phyloP scores from a whole-genome alignment of 805 yeast genomes.

The Ogataea polymorpha region DNA sequence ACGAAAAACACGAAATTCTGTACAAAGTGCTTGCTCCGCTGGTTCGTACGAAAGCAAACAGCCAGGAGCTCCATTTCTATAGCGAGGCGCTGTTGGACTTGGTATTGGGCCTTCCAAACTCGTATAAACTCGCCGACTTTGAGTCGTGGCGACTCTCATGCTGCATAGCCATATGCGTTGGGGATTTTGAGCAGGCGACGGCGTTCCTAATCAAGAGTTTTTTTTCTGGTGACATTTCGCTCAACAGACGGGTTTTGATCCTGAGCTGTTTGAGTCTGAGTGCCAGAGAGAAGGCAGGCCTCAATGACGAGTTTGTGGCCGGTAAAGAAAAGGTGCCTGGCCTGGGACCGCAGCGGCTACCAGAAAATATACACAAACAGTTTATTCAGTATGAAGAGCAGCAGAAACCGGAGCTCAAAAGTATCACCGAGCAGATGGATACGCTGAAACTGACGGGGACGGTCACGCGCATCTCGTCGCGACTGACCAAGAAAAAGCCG shows the following conservation, averaged over 20 bases:
- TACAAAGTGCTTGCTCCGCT: slow-evolving; percentile 53
- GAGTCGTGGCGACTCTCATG: slow-evolving; percentile 63
- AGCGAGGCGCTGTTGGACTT: slow-evolving; percentile 49
- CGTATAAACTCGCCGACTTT: slow-evolving; percentile 55
- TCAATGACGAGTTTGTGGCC: slow-evolving; percentile 46
- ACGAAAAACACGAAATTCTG: slow-evolving; percentile 48
- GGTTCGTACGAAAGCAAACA: slow-evolving; percentile 62
- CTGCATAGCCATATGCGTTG: slow-evolving; percentile 60
- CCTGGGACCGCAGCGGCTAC: slow-evolving; percentile 37
- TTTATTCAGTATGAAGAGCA: slow-evolving; percentile 30
- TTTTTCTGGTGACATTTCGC: slow-evolving; percentile 70
- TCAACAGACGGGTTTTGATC: slow-evolving; percentile 72
- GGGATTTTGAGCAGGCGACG: slow-evolving; percentile 42
- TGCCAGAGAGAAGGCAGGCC: slow-evolving; percentile 69
- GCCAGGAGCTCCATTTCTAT: slow-evolving; percentile 59
- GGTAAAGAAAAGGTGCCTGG: slow-evolving; percentile 34
- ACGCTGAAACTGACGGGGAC: slow-evolving; percentile 35
- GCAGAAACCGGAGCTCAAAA: slow-evolving; percentile 3
- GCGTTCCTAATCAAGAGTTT: slow-evolving; percentile 46
- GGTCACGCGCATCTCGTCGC: slow-evolving; percentile 41
- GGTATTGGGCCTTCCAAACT: slow-evolving; percentile 54
- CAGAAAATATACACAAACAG: slow-evolving; percentile 43
- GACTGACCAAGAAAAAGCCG: slow-evolving; percentile 14
- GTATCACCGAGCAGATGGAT: slow-evolving; percentile 16
- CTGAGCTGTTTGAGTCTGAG: slow-evolving; percentile 67